Base-by-base conservation (phyloP, 192 early-diverging fungal genomes). In the Podochytrium sp. region DNA sequence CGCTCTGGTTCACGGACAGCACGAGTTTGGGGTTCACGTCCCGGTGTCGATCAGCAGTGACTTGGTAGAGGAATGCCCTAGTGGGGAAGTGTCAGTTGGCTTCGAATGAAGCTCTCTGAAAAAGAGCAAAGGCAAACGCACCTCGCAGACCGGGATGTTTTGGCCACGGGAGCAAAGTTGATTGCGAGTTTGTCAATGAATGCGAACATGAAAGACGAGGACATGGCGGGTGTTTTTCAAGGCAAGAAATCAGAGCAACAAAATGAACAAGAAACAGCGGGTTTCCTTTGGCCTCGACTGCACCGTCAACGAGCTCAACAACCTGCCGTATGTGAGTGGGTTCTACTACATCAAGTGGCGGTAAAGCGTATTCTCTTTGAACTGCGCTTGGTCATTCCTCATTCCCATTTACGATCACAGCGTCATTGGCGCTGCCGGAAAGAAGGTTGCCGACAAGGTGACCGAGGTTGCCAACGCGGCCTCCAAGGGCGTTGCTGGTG, bases 271-370 rank as follows among this genome's bases (percentile, higher is more conserved):
- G 23, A 32, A 57, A 12, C 6, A 33, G 41, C 33, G 40, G 10
- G 10, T 71, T 27, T 14, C 14, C 29, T 71, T 71, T 34, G n/a
- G 20, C 16, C 39, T 30, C 57, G 69, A 71, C 14, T n/a, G 90
- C 63, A 61, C 85, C 34, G 81, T 95, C 25, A 85, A 92, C 63
- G 94, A 96, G 75, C 76, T 96, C 56, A 86, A 86, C 74, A 92
- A 92, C 76, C 85, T 96, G 39, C 94, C 94, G 23, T 89, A 92
- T 49, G 89, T 94, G 23, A 85, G 80, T 73, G 94, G 94, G 1
- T 80, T 90, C 52, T 96, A 92, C 73, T 92, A 87, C 81, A 86
- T 86, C 39, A 93, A 94, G 76, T 95, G 92, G 92, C 87, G 63
- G 63, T 65, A n/a, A n/a, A n/a, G 23, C 16, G 29, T 40, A n/a